These are phyloP conservation scores for Aspergillus sp. DNA, from an alignment of 2,329 filamentous ascomycete species.

Conservation along the genomic window DNA sequence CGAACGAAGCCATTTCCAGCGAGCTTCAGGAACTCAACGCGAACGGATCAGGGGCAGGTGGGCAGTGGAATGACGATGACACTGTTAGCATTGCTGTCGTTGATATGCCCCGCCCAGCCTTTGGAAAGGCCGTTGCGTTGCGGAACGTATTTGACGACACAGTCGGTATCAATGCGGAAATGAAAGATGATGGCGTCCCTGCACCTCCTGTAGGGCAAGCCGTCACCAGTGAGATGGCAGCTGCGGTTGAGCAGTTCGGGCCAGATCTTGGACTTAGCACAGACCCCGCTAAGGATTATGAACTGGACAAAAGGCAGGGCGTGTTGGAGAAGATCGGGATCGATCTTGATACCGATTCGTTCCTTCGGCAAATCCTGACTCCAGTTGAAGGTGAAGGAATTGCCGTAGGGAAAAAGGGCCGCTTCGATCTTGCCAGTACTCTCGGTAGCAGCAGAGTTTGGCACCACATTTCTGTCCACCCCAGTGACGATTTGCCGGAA, in stretches of 20 bases:
- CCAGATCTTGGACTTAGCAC: slow-evolving; percentile 77
- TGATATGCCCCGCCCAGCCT: slow-evolving; percentile 76
- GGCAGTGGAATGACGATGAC: slow-evolving; percentile 72
- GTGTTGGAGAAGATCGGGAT: slow-evolving; percentile 84
- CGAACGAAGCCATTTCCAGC: slow-evolving; percentile 79
- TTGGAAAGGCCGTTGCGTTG: slow-evolving; percentile 88
- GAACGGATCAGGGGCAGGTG: slow-evolving; percentile 59
- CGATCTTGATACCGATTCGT: slow-evolving; percentile 81
- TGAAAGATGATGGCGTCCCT: slow-evolving; percentile 93
- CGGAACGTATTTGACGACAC: slow-evolving; percentile 90
- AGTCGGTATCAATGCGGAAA: slow-evolving; percentile 93
- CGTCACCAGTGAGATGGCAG: slow-evolving; percentile 83
- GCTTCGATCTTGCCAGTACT: slow-evolving; percentile 75
- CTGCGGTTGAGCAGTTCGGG: slow-evolving; percentile 75
- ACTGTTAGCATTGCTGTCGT: slow-evolving; percentile 88
- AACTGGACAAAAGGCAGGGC: slow-evolving; percentile 79
- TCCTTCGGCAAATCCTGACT: slow-evolving; percentile 80
- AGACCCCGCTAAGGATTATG: slow-evolving; percentile 70
- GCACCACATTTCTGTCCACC: slow-evolving; percentile 92
- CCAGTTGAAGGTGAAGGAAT: slow-evolving; percentile 79
- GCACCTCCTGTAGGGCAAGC: slow-evolving; percentile 75
- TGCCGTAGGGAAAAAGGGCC: slow-evolving; percentile 74
- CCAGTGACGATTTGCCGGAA: slow-evolving; percentile 82
- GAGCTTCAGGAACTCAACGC: slow-evolving; percentile 73
- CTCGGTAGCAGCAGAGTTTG: slow-evolving; percentile 86